Evolutionary conservation across 768 basidiomycete genomes (phyloP).

Genomic region (Boletus bicolor): DNA sequence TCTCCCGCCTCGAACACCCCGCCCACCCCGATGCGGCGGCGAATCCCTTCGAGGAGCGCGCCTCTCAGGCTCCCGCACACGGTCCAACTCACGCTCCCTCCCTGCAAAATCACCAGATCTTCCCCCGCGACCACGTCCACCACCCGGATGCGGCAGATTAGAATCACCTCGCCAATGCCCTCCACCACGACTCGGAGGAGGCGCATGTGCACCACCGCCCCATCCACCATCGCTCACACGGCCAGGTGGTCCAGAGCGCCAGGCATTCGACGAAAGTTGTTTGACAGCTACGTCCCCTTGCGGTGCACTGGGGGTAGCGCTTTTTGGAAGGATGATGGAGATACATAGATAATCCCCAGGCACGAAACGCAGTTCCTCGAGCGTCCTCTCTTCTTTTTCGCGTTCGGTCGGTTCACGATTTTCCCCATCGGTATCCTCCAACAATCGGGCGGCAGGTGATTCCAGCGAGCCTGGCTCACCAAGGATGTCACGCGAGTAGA

Average conservation of each 20-base stretch:
- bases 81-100: conserved; percentile 36
- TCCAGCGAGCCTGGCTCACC: conserved; percentile 71
- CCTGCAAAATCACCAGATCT: conserved; percentile 32
- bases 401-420: conserved; percentile 37
- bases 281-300: conserved; percentile 45
- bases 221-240: conserved; percentile 48
- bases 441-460: conserved; percentile 55
- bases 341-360: conserved; percentile 79
- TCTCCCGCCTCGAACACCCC: conserved; percentile 42
- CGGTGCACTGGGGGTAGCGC: conserved; percentile 39
- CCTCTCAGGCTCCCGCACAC: conserved; percentile 42
- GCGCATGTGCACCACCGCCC: conserved; percentile 39
- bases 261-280: conserved; percentile 34
- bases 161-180: conserved; percentile 79
- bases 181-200: conserved; percentile 47
- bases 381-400: conserved; percentile 62
- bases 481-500: conserved; percentile 81
- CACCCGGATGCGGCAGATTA: conserved; percentile 41
- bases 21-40: conserved; percentile 45
- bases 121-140: conserved; percentile 44
- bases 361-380: conserved; percentile 76
- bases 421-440: conserved; percentile 46
- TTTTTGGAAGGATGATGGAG: conserved; percentile 73
- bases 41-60: conserved; percentile 51
- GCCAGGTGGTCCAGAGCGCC: conserved; percentile 35